phyloP scores from a whole-genome alignment of 2,329 filamentous ascomycete genomes.

The Didymellaceae sp. region DNA sequence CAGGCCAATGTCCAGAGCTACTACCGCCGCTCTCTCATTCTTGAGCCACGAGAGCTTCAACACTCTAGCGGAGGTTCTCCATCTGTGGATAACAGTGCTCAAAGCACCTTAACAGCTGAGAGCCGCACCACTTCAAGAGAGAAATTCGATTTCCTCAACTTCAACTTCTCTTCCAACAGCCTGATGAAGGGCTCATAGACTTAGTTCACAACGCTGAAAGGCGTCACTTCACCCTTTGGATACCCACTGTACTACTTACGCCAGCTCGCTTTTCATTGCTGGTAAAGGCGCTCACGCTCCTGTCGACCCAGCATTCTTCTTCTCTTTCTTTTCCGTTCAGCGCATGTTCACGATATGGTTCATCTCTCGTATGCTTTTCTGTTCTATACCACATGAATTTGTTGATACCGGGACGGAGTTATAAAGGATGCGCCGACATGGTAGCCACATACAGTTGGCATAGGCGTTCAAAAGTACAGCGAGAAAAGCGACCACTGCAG shows the following conservation, averaged over 20 bases:
- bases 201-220: constrained; percentile 26
- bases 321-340: constrained; percentile 27
- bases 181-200: constrained; percentile 41
- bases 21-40: constrained; percentile 82
- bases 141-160: constrained; percentile 48
- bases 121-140: constrained; percentile 43
- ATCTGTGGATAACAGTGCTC: constrained; percentile 34
- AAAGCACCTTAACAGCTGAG: constrained; percentile 36
- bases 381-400: constrained; percentile 44
- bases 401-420: constrained; percentile 19
- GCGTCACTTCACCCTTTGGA: constrained; percentile 27
- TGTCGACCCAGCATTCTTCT: constrained; percentile 6
- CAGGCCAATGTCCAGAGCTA: constrained; percentile 69
- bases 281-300: constrained; percentile 23
- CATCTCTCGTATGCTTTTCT: constrained; percentile 32
- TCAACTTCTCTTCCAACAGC: constrained; percentile 44
- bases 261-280: constrained; percentile 13
- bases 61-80: constrained; percentile 36
- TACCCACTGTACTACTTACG: constrained; percentile 7
- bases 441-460: constrained; percentile 4
- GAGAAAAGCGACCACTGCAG: neutral
- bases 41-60: constrained; percentile 73
- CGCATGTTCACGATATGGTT: constrained; percentile 42
- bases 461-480: constrained; percentile 11
- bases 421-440: constrained; percentile 7